phyloP scores from a whole-genome alignment of 2,329 filamentous ascomycete species.

The Microdochium nivale region DNA sequence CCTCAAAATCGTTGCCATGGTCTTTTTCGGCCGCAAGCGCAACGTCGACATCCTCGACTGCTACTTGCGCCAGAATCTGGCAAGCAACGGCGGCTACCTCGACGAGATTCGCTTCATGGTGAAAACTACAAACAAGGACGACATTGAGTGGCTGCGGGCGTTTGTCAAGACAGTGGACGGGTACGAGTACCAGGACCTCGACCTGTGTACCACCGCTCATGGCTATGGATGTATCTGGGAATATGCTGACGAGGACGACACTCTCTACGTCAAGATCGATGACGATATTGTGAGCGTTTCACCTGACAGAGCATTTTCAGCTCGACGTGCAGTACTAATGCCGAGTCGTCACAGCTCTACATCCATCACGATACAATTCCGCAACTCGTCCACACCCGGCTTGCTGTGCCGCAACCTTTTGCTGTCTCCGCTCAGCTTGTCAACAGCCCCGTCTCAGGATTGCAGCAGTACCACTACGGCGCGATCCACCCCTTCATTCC shows the following conservation, averaged over 20 bases:
- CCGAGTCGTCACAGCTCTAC: conserved; percentile 9
- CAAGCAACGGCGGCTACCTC: conserved; percentile 32
- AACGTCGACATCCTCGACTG: conserved; percentile 37
- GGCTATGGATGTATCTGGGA: conserved; percentile 25
- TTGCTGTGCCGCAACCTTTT: conserved; percentile 39
- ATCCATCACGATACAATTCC: conserved; percentile 33
- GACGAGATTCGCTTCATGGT: conserved; percentile 35
- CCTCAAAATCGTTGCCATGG: conserved; percentile 30
- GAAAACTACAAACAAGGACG: conserved; percentile 26
- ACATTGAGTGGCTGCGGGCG: conserved; percentile 28
- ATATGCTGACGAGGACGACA: conserved; percentile 20
- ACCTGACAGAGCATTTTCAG: background rate
- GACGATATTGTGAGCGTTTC: conserved; percentile 30
- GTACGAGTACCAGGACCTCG: conserved; percentile 25
- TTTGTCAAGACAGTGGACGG: conserved; percentile 24
- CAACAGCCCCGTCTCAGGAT: conserved; percentile 44
- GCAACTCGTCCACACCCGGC: conserved; percentile 41
- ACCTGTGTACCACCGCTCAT: conserved; percentile 21
- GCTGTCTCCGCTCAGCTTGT: conserved; percentile 47
- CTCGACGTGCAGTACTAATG: too few relatives aligned
- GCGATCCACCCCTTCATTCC: conserved; percentile 45
- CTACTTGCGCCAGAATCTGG: conserved; percentile 34
- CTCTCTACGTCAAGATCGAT: conserved; percentile 34
- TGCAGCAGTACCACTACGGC: conserved; percentile 44
- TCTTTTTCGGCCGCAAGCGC: conserved; percentile 36